A percentile compares a stretch with the other conserved stretches of the same genome.
Evolutionary conservation across 73 alveolate species (phyloP).

Genomic region (Paramecium tetraurelia): DNA sequence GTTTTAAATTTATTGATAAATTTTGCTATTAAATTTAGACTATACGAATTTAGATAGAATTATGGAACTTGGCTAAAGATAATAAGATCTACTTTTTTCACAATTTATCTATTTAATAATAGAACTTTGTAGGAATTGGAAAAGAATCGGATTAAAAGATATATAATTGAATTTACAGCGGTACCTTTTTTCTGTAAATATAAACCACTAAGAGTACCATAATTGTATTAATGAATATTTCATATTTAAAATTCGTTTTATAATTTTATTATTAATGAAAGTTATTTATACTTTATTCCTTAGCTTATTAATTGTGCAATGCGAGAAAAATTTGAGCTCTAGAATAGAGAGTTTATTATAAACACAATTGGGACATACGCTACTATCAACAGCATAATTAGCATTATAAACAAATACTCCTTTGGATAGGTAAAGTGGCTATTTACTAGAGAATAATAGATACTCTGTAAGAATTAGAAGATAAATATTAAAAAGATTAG

Average conservation of each 20-base stretch:
- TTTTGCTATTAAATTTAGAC: not conserved
- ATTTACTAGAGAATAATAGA: constrained; percentile 11
- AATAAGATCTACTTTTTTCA: too few relatives aligned
- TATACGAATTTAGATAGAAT: not conserved
- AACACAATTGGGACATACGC: not conserved
- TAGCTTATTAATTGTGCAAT: not conserved
- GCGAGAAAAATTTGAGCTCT: not conserved
- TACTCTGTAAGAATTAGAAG: constrained; percentile 5
- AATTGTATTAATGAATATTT: not conserved
- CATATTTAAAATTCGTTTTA: constrained; percentile 14
- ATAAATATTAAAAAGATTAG: constrained; percentile 16
- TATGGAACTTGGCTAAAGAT: not conserved
- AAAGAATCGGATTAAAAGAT: not conserved
- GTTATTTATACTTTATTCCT: not conserved
- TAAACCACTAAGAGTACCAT: not conserved
- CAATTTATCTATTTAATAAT: too few relatives aligned
- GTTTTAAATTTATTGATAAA: too few relatives aligned
- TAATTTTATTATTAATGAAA: not conserved
- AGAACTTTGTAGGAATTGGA: not conserved
- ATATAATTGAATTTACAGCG: not conserved
- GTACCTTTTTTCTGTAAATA: not conserved
- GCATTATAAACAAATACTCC: not conserved
- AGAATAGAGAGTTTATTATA: not conserved
- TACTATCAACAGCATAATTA: not conserved
- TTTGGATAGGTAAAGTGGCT: not conserved